Evolutionary conservation across 805 yeast species (phyloP).

Genomic region (Komagataella pseudopastoris): DNA sequence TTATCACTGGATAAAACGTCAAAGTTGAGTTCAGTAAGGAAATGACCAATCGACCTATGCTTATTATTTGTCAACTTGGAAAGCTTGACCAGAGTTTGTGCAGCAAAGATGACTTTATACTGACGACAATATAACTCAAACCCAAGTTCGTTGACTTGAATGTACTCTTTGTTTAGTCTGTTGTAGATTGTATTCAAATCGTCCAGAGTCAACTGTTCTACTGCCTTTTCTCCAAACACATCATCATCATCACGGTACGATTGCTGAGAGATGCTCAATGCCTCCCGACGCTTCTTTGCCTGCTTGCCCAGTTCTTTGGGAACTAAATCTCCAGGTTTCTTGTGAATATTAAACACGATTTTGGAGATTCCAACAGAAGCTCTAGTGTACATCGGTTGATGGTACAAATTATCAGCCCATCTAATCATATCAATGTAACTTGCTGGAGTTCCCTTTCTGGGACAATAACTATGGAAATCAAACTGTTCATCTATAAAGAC

Average conservation of each 20-base stretch:
- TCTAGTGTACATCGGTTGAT: conserved; percentile 60
- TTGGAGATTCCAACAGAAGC: conserved; percentile 52
- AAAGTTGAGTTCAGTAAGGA: conserved; percentile 7
- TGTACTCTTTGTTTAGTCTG: conserved; percentile 27
- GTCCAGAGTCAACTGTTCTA: conserved; percentile 20
- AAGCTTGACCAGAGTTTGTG: conserved; percentile 26
- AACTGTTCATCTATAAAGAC: conserved; percentile 74
- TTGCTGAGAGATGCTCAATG: conserved; percentile 28
- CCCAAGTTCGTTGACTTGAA: conserved; percentile 24
- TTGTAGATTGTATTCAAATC: conserved; percentile 21
- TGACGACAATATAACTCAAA: conserved; percentile 24
- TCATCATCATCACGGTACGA: conserved; percentile 38
- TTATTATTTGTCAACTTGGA: conserved; percentile 5
- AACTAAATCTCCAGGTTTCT: conserved; percentile 4
- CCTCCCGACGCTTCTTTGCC: conserved; percentile 41
- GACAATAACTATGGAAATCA: conserved; percentile 89
- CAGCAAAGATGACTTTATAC: conserved; percentile 29
- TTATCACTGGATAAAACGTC: conserved; percentile 4
- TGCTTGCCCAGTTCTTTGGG: conserved; percentile 24
- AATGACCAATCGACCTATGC: conserved; percentile 9
- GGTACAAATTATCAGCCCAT: conserved; percentile 73
- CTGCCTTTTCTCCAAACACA: conserved; percentile 36
- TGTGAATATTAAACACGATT: conserved; percentile 31
- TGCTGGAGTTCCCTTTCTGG: conserved; percentile 82
- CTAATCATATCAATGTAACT: conserved; percentile 62